Evolutionary conservation across 1,284 basidiomycete genomes (phyloP), one percentile per base, ranked within the genome.

Genomic region (Irpex rosettiformis): DNA sequence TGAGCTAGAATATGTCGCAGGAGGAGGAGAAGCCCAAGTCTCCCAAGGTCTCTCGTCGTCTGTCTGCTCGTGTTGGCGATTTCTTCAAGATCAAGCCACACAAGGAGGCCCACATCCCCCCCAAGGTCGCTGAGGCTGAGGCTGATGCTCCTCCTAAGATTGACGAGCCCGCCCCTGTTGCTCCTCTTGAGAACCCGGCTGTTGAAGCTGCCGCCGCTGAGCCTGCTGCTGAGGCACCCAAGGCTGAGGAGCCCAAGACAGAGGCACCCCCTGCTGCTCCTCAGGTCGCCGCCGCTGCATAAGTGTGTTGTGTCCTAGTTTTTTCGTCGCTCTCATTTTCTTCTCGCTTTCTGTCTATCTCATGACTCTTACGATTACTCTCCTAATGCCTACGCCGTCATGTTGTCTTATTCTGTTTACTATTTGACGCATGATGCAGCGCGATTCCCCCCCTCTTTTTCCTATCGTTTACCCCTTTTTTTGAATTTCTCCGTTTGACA

Each of bases 71-170:
- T 29, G 85, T 93, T 30, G 81, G 80, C 56, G 87, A 88, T 59
- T 81, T 92, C 74, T 92, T 94, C 82, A 92, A 88, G 79, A 68
- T 84, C 63, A 91, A 86, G 81, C 79, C 84, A 68, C 89, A 85
- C 74, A 70, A 79, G 40, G 89, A 90, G 71, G 79, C 84, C 53
- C 72, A 81, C 48, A 74, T 88, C 6, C 88, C 90, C 56, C 82
- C 93, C 58, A 93, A 93, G 79, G 91, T 94, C 60, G 82, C 91
- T 57, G 93, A 93, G 79, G 16, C 33, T 16, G 91, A 94, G 60
- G 91, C 92, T 65, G 89, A 89, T 77, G 81, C 88, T 67, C 88
- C 89, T 28, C 86, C 87, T 58, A 88, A 87, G 78, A 87, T 91
- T 63, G 88, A 88, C 58, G 85, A 90, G 75, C 87, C 88, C 54